Evolutionary conservation across 169 alveolate genomes (phyloP).

Genomic region (Perkinsus olseni): DNA sequence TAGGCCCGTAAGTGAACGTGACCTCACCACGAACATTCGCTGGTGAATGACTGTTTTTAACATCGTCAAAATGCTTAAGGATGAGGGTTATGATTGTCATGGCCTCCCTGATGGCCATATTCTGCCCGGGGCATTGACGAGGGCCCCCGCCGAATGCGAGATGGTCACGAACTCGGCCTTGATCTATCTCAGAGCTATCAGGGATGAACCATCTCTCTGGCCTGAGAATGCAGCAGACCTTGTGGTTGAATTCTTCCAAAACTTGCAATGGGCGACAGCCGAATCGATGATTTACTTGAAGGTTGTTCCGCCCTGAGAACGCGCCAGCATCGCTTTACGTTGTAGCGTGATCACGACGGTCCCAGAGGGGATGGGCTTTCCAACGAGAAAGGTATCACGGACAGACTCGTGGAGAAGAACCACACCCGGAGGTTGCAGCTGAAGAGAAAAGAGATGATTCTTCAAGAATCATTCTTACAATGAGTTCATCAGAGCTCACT

Average conservation of each 20-base stretch:
- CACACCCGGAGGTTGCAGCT: background rate
- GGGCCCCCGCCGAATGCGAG: background rate
- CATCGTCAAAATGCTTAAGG: background rate
- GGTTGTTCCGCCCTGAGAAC: too few relatives aligned
- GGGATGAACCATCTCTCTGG: background rate
- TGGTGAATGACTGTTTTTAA: background rate
- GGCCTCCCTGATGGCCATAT: background rate
- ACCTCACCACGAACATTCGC: too few relatives aligned
- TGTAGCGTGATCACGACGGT: too few relatives aligned
- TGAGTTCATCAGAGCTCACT: background rate
- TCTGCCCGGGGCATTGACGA: background rate
- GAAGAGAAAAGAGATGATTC: background rate
- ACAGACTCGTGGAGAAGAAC: background rate
- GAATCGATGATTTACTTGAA: background rate
- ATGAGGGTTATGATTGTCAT: background rate
- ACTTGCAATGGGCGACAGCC: too few relatives aligned
- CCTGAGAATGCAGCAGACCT: background rate
- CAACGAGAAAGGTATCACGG: too few relatives aligned
- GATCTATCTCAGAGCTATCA: background rate
- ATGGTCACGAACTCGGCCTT: background rate
- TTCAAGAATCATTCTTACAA: background rate
- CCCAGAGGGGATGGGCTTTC: too few relatives aligned
- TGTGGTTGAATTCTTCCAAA: too few relatives aligned
- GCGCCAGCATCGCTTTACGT: too few relatives aligned
- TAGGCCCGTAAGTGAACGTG: too few relatives aligned